Evolutionary conservation across 495 filamentous ascomycete genomes (phyloP), one percentile per base, ranked within the genome.

Genomic region (Filosporella fistucella): DNA sequence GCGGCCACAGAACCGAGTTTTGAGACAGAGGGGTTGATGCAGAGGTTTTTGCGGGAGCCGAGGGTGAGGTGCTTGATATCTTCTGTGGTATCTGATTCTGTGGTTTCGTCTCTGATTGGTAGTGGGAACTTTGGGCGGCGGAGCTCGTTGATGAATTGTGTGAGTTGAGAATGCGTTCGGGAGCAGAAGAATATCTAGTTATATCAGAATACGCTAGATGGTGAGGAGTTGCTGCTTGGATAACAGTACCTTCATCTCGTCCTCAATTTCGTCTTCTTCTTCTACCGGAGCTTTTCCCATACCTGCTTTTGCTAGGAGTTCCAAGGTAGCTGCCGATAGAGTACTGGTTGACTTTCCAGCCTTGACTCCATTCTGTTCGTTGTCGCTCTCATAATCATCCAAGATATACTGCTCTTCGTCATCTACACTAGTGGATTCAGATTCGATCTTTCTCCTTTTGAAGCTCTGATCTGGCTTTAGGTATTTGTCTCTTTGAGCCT

Each of bases 91-190:
- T 62, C 49, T 2, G 59, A 54, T 6, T 65, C 26, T 41, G 34
- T 28, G 42, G 21, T n/a, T 43, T 70, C 34, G 55, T 70, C 54
- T 30, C 66, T 69, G 60, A 68, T 73, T 34, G 65, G 69, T 1
- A 87, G 72, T 17, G 91, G 88, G 41, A 96, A 77, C 3, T 74
- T 69, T 13, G 95, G 87, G n/a, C 88, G 81, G 2, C 86, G 80
- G 25, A 98, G 67, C 58, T 98, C 94, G 42, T 82, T 80, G n/a
- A 90, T 83, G 59, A 98, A 96, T 64, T 98, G 93, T 4, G 85
- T 85, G 16, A 97, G 66, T 58, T 98, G 93, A 0, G 93, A 97
- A 58, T 98, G 93, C 1, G 93, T 98, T 56, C 93, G 75, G 12
- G 93, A 97, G 47, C 91, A 96, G 63, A 86, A 97, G 63, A 87